These are phyloP conservation scores for Candida tammaniensis DNA, from an alignment of 805 yeast species.

Conservation along the genomic window DNA sequence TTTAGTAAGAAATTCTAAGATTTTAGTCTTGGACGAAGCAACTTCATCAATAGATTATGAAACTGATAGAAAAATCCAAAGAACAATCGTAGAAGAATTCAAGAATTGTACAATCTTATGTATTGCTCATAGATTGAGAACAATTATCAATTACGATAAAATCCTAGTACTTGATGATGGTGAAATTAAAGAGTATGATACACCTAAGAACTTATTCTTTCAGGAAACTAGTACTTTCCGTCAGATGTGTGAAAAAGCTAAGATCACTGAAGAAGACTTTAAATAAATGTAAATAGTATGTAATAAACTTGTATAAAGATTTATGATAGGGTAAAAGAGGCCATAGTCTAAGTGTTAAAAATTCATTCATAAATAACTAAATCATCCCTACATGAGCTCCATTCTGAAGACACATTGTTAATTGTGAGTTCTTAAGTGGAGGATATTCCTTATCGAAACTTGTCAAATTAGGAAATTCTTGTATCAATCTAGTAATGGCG, in stretches of 20 bases:
- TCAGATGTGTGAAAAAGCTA: conserved; percentile 62
- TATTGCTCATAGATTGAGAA: conserved; percentile 81
- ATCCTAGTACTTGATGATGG: conserved; percentile 84
- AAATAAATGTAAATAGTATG: background rate
- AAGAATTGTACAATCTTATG: conserved; percentile 71
- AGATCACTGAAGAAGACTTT: conserved; percentile 38
- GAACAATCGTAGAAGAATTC: conserved; percentile 70
- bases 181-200: conserved; percentile 68
- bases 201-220: conserved; percentile 63
- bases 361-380: background rate
- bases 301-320: too few species aligned
- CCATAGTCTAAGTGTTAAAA: too few species aligned
- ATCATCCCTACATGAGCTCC: conserved; percentile 17
- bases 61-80: conserved; percentile 77
- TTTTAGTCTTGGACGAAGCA: conserved; percentile 81
- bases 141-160: conserved; percentile 70
- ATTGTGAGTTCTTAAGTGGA: conserved; percentile 25
- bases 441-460: conserved; percentile 22
- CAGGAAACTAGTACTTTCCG: conserved; percentile 53
- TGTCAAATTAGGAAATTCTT: conserved; percentile 18
- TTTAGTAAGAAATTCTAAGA: conserved; percentile 68
- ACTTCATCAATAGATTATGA: conserved; percentile 80
- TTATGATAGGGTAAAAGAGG: too few species aligned
- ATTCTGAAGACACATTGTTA: conserved; percentile 25
- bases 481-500: conserved; percentile 33